Base-by-base conservation (phyloP, 2,329 filamentous ascomycete genomes). In the Scortechinia acanthostroma region DNA sequence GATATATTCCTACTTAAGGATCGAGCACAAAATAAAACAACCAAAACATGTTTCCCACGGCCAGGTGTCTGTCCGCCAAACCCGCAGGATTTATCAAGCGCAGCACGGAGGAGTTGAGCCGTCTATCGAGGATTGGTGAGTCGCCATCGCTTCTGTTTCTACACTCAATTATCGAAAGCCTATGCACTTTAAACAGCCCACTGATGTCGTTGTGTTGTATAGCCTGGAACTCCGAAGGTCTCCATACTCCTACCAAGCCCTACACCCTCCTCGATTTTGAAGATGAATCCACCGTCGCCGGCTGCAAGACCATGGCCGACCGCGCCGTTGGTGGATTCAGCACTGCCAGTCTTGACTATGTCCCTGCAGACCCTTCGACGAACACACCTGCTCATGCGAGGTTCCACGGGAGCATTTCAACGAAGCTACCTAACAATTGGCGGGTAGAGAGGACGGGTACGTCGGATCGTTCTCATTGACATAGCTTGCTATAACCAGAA, bases 211-310 rank as follows among this genome's bases (percentile, higher is more conserved):
- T 47, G 21, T 45, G 21, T 20, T 44, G 10, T 48, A 21, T 43
- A 70, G 66, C 63, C 20, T 64, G 62, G 57, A 69, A 65, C 47
- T 55, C 59, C 33, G 66, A 70, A 51, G 56, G 10, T 17, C 35
- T 40, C 6, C 10, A 19, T 19, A 40, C 35, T 19, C 35, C 35
- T 40, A 40, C 35, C 6, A 40, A 40, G 20, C 35, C 35, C 10
- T 40, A 40, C 17, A 40, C 35, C 6, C 6, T 40, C 10, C 35
- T 69, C 42, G 57, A 69, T 46, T 68, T 68, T 45, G 59, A 65
- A 56, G 56, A 66, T 48, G 56, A 61, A 42, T 46, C 51, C 1
- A 50, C 57, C 2, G 58, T 64, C 13, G 53, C 54, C 21, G 51
- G 50, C 42, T 68, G 64, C 53, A 40, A 40, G 17, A 40, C 35